Conservation (phyloP, 2,329 filamentous ascomycete species). For the Colletotrichum filicis region DNA sequence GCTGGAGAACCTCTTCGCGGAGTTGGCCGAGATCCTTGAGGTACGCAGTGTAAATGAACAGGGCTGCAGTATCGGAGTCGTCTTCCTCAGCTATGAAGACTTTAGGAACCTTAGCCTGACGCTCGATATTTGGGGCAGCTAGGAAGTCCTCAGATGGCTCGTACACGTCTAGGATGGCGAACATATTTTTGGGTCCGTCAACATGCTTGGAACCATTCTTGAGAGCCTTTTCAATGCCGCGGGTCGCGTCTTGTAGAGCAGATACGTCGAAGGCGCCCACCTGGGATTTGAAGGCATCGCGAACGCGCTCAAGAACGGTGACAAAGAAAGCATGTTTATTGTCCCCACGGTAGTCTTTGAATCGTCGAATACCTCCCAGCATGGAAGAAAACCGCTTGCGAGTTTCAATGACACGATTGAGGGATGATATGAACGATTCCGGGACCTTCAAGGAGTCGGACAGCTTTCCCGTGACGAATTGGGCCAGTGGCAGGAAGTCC, state of each 20-base stretch:
- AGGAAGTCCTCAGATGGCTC: conserved; percentile 51
- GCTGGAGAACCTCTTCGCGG: conserved; percentile 40
- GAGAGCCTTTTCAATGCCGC: conserved; percentile 2
- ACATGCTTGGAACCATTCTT: conserved; percentile 22
- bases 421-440: conserved; percentile 40
- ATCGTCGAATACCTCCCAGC: conserved; percentile 35
- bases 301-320: conserved; percentile 47
- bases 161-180: conserved; percentile 47
- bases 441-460: conserved; percentile 39
- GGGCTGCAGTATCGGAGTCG: conserved; percentile 37
- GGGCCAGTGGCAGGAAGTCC: conserved; percentile 50
- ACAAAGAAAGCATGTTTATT: conserved; percentile 47
- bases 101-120: conserved; percentile 14
- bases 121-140: conserved; percentile 40
- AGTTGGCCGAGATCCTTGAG: conserved; percentile 45
- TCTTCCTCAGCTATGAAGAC: conserved; percentile 44
- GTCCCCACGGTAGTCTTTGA: conserved; percentile 38
- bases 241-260: not conserved
- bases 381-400: conserved; percentile 43
- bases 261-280: conserved; percentile 15
- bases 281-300: conserved; percentile 41
- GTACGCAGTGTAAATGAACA: conserved; percentile 42
- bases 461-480: conserved; percentile 42
- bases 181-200: conserved; percentile 41
- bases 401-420: conserved; percentile 50